Conservation (phyloP, 2,329 filamentous ascomycete genomes). For the Aspergillus japonicus region DNA sequence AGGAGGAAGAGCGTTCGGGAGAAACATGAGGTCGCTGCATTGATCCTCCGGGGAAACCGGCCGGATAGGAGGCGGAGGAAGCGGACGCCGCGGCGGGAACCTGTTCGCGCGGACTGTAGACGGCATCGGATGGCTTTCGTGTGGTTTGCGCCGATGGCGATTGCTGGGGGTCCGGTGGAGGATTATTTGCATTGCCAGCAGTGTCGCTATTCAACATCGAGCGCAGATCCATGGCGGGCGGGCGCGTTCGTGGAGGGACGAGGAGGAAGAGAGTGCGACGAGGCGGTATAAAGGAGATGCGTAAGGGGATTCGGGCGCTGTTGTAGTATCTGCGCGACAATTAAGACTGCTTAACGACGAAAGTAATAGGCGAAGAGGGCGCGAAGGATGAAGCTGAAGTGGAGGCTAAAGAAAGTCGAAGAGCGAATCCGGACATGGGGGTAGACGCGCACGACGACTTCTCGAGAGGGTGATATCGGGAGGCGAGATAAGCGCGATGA, state of each 20-base stretch:
- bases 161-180: constrained; percentile 25
- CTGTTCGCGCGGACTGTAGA: constrained; percentile 27
- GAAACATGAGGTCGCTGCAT: constrained; percentile 44
- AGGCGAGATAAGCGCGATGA: neutral
- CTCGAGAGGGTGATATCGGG: neutral
- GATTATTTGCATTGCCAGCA: constrained; percentile 32
- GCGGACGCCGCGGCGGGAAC: constrained; percentile 18
- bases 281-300: neutral
- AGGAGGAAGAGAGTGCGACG: neutral
- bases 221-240: constrained; percentile 52
- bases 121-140: constrained; percentile 29
- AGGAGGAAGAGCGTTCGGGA: constrained; percentile 42
- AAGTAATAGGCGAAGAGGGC: neutral
- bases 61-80: constrained; percentile 26
- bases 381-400: neutral
- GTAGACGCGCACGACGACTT: neutral
- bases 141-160: constrained; percentile 29
- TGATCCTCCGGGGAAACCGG: constrained; percentile 31
- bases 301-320: neutral
- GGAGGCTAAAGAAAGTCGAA: neutral
- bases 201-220: constrained; percentile 53
- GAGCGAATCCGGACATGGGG: neutral
- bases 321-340: neutral
- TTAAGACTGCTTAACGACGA: neutral
- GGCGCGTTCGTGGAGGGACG: neutral